Base-by-base conservation (phyloP, 495 filamentous ascomycete genomes). In the Parathielavia hyrcaniae region DNA sequence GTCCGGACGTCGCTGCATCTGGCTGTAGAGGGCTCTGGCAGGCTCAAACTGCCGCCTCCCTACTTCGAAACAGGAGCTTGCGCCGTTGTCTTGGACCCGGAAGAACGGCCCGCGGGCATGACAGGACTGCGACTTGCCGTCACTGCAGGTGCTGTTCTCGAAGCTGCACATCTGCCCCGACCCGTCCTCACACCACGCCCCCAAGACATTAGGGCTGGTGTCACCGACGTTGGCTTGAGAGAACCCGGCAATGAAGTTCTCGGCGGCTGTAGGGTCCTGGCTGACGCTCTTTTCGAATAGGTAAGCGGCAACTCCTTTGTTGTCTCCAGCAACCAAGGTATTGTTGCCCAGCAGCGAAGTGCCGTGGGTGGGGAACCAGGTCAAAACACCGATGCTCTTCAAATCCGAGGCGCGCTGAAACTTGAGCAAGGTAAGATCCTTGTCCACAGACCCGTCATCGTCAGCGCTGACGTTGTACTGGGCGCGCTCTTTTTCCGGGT, bases 151-250 rank as follows among this genome's bases (percentile, higher is more conserved):
- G 64, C 86, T 90, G 61, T 90, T 86, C 56, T 85, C 74, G 57
- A 90, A 88, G 53, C 75, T 82, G 66, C 89, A 93, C 68, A 77
- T 72, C 57, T 82, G 66, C 1, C 84, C 84, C 12, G 87, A 82
- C 11, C 84, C 85, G 65, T 93, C 89, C 67, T 93, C 87, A 61
- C 89, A 91, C 77, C 84, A 87, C 13, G 88, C 86, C 1, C 93
- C 93, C 5, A 89, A 80, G 5, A 92, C 81, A 65, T 97, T 98
- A 1, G 93, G 93, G 38, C 83, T 86, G 0, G 90, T 95, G 63
- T 98, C 93, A 5, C 93, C 93, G 34, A 97, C 91, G 65, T 88
- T 97, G 0, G 93, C 84, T 69, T 97, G 93, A 0, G 91, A 95
- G 68, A 98, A 98, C 12, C 90, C 92, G 2, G 95, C 89, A 17